phyloP scores from a whole-genome alignment of 768 basidiomycete species.

The Macrolepiota dolichaula region DNA sequence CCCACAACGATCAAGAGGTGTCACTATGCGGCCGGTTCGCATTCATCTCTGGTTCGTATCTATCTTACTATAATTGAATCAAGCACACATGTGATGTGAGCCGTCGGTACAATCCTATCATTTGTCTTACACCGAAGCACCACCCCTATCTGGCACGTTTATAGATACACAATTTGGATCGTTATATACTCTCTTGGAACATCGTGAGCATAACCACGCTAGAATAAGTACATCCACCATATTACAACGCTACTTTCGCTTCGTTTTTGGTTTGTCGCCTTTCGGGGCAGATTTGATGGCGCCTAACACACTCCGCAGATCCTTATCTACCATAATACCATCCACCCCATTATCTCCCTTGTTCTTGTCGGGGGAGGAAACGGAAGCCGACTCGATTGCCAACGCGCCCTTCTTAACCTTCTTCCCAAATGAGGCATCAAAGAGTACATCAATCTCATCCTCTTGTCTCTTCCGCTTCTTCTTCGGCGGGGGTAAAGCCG shows the following conservation, averaged over 20 bases:
- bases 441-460: conserved; percentile 78
- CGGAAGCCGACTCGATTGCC: conserved; percentile 7
- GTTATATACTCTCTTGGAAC: no score
- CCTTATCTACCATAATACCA: conserved; percentile 25
- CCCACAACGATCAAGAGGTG: no score
- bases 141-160: no score
- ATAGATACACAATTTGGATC: no score
- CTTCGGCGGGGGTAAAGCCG: conserved; percentile 13
- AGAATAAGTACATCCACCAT: neutral
- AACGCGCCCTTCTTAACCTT: conserved; percentile 57
- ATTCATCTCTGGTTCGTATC: no score
- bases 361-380: conserved; percentile 12
- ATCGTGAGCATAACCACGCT: no score
- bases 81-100: no score
- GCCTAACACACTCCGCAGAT: conserved; percentile 47
- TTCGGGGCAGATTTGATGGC: conserved; percentile 60
- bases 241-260: conserved; percentile 7
- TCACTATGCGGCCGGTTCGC: no score
- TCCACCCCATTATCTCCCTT: conserved; percentile 13
- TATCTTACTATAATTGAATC: no score
- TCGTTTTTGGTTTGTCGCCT: conserved; percentile 36
- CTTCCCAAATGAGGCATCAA: conserved; percentile 54
- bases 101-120: no score
- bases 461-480: conserved; percentile 48
- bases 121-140: no score